Evolutionary conservation across 2,329 filamentous ascomycete genomes (phyloP).

Genomic region (Fusarium nisikadoi): DNA sequence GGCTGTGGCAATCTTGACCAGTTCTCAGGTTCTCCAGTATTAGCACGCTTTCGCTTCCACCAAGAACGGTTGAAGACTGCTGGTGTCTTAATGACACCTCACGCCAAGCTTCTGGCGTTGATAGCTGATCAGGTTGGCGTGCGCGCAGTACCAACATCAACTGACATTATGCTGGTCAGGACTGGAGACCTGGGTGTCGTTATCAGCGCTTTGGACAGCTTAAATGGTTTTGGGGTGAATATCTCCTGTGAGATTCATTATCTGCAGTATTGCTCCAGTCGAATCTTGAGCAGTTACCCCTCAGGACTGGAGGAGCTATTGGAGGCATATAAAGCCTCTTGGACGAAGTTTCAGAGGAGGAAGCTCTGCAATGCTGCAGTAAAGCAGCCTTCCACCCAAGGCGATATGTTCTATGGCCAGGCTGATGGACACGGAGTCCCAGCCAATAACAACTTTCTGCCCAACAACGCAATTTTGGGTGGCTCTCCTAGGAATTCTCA

Average conservation of each 20-base stretch:
- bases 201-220: background rate
- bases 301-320: background rate
- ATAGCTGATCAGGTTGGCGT: background rate
- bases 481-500: rapidly evolving
- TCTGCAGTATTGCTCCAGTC: background rate
- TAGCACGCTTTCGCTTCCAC: background rate
- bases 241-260: background rate
- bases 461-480: rapidly evolving
- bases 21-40: rapidly evolving
- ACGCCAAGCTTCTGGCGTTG: background rate
- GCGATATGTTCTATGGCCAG: rapidly evolving
- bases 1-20: background rate
- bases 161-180: background rate
- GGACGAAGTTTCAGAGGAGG: background rate
- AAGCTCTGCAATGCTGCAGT: rapidly evolving
- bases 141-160: rapidly evolving
- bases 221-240: background rate
- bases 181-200: background rate
- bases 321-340: background rate
- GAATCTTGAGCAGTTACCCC: rapidly evolving
- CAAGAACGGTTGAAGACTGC: background rate
- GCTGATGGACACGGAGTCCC: rapidly evolving
- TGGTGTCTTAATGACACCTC: background rate
- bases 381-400: rapidly evolving
- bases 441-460: rapidly evolving